Evolutionary conservation across 352 stramenopile species (phyloP).

Genomic region (Plasmopara halstedii): DNA sequence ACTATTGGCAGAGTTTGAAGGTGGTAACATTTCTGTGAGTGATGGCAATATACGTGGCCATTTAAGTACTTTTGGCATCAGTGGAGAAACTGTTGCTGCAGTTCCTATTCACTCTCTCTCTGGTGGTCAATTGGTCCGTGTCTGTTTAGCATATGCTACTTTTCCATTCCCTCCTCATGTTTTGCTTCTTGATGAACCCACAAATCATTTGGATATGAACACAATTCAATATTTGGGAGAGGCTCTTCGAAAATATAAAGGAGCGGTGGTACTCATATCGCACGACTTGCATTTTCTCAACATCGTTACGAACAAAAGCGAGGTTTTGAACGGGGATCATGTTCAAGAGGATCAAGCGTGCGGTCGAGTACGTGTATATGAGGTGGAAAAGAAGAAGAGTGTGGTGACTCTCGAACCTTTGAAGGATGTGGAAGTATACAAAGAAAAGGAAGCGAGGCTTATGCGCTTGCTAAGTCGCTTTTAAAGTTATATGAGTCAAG

Average conservation of each 20-base stretch:
- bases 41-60: conserved; percentile 22
- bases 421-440: background rate
- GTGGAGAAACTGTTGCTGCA: conserved; percentile 19
- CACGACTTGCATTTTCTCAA: conserved; percentile 57
- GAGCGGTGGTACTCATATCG: conserved; percentile 54
- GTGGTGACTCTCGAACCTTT: background rate
- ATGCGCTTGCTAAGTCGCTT: too few relatives aligned
- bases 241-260: conserved; percentile 45
- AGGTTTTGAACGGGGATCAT: background rate
- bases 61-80: conserved; percentile 44
- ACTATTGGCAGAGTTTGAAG: background rate
- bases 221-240: conserved; percentile 44
- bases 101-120: conserved; percentile 37
- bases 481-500: too few relatives aligned
- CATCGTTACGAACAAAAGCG: conserved; percentile 19
- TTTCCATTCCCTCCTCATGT: conserved; percentile 87
- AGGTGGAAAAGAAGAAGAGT: background rate
- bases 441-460: background rate
- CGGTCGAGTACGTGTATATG: background rate
- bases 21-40: background rate
- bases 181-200: conserved; percentile 89
- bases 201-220: conserved; percentile 90
- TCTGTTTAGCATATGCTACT: conserved; percentile 40
- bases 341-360: background rate
- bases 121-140: conserved; percentile 43